Evolutionary conservation across 495 filamentous ascomycete species (phyloP).

Genomic region (Elaphomyces granulatus): DNA sequence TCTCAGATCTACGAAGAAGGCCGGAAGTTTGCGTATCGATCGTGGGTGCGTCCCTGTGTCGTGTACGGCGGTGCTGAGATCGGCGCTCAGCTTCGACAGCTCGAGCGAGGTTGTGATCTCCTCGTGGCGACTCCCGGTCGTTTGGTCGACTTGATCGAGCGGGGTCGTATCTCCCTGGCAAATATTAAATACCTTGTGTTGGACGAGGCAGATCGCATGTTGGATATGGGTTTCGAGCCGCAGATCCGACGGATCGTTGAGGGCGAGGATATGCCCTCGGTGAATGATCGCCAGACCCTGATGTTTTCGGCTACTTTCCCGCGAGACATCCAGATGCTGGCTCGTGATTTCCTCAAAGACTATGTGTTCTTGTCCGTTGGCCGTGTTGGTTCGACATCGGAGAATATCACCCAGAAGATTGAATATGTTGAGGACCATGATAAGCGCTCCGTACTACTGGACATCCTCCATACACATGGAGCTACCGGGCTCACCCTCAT

Average conservation of each 20-base stretch:
- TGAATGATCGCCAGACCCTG: slow-evolving; percentile 80
- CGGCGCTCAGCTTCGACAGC: slow-evolving; percentile 87
- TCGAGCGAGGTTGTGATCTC: slow-evolving; percentile 95
- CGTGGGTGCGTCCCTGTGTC: slow-evolving; percentile 95
- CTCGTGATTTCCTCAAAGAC: slow-evolving; percentile 93
- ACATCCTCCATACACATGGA: slow-evolving; percentile 91
- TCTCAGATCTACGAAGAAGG: slow-evolving; percentile 98
- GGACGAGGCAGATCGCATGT: slow-evolving; percentile 98
- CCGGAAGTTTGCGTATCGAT: slow-evolving; percentile 96
- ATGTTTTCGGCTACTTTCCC: slow-evolving; percentile 99
- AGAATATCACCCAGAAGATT: slow-evolving; percentile 98
- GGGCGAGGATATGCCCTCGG: slow-evolving; percentile 89
- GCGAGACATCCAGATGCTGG: slow-evolving; percentile 96
- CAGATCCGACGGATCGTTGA: slow-evolving; percentile 98
- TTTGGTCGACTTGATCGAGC: slow-evolving; percentile 94
- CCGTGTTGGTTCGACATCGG: slow-evolving; percentile 97
- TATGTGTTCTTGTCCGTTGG: slow-evolving; percentile 98
- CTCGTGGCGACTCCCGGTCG: slow-evolving; percentile 94
- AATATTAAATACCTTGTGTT: slow-evolving; percentile 99
- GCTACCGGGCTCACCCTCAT: slow-evolving; percentile 78
- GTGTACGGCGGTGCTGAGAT: slow-evolving; percentile 99
- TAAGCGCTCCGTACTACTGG: slow-evolving; percentile 93
- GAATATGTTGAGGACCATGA: slow-evolving; percentile 95
- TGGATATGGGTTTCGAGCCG: slow-evolving; percentile 99
- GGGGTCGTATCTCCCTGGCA: slow-evolving; percentile 87